Base-by-base conservation (phyloP, 1,284 basidiomycete genomes). In the Apiotrichum veenhuisii region DNA sequence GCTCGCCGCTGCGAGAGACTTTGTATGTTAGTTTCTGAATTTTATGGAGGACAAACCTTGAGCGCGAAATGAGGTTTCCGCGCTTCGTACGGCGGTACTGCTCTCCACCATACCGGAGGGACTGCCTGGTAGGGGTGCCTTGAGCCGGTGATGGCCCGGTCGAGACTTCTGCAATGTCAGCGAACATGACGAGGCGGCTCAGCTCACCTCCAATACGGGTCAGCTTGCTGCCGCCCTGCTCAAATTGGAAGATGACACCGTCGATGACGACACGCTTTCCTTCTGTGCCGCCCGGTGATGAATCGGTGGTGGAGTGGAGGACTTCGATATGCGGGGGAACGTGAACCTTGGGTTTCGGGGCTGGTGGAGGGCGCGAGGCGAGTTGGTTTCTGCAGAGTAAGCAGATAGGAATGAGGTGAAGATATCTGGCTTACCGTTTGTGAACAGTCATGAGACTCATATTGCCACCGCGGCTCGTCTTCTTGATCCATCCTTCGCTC, bases 201-300 rank as follows among this genome's bases (percentile, higher is more conserved):
- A 1, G 20, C 71, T 57, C 36, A 76, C 73, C 69, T 51, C 67
- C 73, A 15, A 77, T 75, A 47, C 79, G 71, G 26, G 75, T 74
- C n/a, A 81, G 68, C 64, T 80, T 80, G 44, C 70, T 73, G 4
- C 80, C 80, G 8, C 73, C 77, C 47, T 77, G 69, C 50, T 80
- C 80, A 58, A 81, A 81, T 52, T 80, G 75, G 57, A 80, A 81
- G 17, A 77, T 71, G 40, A 80, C 75, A 11, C 79, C 79, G 61
- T 81, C 80, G 20, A 81, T 77, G 27, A 80, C 74, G 2, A 81
- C 79, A 50, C 72, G 68, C 57, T 70, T 71, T 0, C 20, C 33
- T 17, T 64, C 57, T 3, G 58, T 58, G 18, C 67, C 67, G 7
- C 61, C 55, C 2, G 62, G 58, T 0, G 67, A 64, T 15, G 63